A percentile compares a stretch with the other conserved stretches of the same genome.
Conservation (phyloP, 805 yeast species). For the Lipomyces lipofer region DNA sequence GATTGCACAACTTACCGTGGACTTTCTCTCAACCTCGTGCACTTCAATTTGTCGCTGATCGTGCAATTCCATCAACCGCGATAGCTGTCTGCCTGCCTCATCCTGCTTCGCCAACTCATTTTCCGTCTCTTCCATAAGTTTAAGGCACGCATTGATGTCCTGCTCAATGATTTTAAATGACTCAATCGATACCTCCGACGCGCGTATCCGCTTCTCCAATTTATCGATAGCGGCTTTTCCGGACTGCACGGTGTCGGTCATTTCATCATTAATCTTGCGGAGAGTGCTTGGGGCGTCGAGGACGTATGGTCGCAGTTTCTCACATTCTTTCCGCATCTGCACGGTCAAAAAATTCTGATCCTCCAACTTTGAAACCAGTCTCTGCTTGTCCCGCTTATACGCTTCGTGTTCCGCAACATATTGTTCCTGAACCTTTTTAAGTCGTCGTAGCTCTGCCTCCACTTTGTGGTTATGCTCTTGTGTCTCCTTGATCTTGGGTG, state of each 20-base stretch:
- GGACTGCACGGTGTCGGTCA: constrained; percentile 47
- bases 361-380: constrained; percentile 59
- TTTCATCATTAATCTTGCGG: constrained; percentile 53
- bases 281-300: constrained; percentile 61
- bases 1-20: constrained; percentile 14
- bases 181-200: constrained; percentile 55
- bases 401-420: constrained; percentile 60
- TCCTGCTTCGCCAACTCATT: constrained; percentile 50
- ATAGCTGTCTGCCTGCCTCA: constrained; percentile 43
- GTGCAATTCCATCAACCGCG: constrained; percentile 45
- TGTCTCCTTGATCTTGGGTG: constrained; percentile 40
- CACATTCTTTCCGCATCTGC: constrained; percentile 59
- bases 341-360: constrained; percentile 57
- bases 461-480: constrained; percentile 54
- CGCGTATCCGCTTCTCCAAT: constrained; percentile 52
- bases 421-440: constrained; percentile 63
- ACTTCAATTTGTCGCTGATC: constrained; percentile 44
- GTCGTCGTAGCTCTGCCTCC: constrained; percentile 60
- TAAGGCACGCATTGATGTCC: constrained; percentile 47
- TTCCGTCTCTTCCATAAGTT: constrained; percentile 52
- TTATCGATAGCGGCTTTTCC: constrained; percentile 45
- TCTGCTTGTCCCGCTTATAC: constrained; percentile 63
- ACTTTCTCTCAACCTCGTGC: constrained; percentile 46
- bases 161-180: constrained; percentile 56
- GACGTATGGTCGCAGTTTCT: constrained; percentile 59